Conservation (phyloP, 2,329 filamentous ascomycete genomes). For the Trichophyton mentagrophytes region DNA sequence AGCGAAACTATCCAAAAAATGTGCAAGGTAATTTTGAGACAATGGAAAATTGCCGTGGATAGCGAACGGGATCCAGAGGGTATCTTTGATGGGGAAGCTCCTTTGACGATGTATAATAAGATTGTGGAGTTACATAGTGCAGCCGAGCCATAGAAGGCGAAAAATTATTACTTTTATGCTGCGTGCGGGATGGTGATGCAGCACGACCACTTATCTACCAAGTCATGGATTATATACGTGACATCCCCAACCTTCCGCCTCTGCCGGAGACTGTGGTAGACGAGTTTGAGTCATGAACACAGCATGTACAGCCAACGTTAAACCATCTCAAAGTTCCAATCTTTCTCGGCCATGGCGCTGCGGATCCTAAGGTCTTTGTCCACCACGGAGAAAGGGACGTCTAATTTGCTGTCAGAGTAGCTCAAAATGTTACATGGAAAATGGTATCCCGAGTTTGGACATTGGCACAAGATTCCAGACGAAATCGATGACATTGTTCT, state of each 20-base stretch:
- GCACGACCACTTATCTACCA: not conserved
- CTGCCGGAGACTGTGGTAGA: constrained; percentile 19
- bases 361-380: constrained; percentile 32
- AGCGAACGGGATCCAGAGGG: not conserved
- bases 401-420: constrained; percentile 17
- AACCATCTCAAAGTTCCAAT: constrained; percentile 23
- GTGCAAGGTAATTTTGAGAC: not conserved
- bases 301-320: not conserved
- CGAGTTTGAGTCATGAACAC: no score
- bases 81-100: not conserved
- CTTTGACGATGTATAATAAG: not conserved
- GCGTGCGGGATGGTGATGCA: not conserved
- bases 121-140: not conserved
- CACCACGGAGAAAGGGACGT: constrained; percentile 18
- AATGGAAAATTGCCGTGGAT: not conserved
- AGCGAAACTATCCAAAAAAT: not conserved
- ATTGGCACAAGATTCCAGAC: constrained; percentile 29
- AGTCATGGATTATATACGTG: not conserved
- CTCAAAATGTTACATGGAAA: constrained; percentile 25
- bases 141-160: not conserved
- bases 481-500: constrained; percentile 36
- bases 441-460: constrained; percentile 28
- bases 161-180: no score
- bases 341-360: constrained; percentile 34
- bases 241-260: constrained; percentile 25